Conservation (phyloP, 1,139 yeast genomes). For the Martiniozyma asiatica region DNA sequence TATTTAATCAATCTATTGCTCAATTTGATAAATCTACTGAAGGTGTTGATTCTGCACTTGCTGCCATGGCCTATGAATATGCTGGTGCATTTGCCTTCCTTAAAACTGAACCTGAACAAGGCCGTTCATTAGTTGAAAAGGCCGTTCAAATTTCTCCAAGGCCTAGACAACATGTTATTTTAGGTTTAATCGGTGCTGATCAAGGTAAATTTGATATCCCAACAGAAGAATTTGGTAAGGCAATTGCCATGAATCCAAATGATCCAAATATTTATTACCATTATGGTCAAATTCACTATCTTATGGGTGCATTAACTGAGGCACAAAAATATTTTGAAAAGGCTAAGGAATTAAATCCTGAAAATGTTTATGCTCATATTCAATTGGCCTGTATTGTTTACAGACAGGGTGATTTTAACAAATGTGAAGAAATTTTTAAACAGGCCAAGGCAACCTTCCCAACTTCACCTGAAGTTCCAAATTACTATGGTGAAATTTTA, state of each 20-base stretch:
- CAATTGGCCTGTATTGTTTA: slow-evolving; percentile 89
- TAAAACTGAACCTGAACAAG: slow-evolving; percentile 56
- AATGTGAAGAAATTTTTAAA: slow-evolving; percentile 40
- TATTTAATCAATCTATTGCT: slow-evolving; percentile 55
- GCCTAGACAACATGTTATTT: slow-evolving; percentile 70
- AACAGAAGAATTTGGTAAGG: slow-evolving; percentile 58
- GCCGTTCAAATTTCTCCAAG: slow-evolving; percentile 65
- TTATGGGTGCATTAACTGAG: slow-evolving; percentile 60
- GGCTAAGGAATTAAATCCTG: slow-evolving; percentile 62
- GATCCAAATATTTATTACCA: slow-evolving; percentile 86
- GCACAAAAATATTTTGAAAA: slow-evolving; percentile 71
- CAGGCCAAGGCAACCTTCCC: slow-evolving; percentile 72
- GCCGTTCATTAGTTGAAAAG: slow-evolving; percentile 45
- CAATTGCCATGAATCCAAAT: slow-evolving; percentile 55
- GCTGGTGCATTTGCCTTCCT: slow-evolving; percentile 75
- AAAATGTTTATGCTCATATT: slow-evolving; percentile 74
- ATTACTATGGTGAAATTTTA: slow-evolving; percentile 89
- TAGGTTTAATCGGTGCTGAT: slow-evolving; percentile 81
- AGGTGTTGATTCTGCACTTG: slow-evolving; percentile 30
- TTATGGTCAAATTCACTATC: slow-evolving; percentile 83
- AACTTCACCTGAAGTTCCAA: slow-evolving; percentile 82
- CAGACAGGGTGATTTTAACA: slow-evolving; percentile 54
- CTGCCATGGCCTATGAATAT: slow-evolving; percentile 74
- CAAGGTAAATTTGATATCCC: slow-evolving; percentile 52
- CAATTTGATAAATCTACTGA: slow-evolving; percentile 32